Conservation (phyloP, 2,329 filamentous ascomycete genomes). For the Aspergillus jensenii region DNA sequence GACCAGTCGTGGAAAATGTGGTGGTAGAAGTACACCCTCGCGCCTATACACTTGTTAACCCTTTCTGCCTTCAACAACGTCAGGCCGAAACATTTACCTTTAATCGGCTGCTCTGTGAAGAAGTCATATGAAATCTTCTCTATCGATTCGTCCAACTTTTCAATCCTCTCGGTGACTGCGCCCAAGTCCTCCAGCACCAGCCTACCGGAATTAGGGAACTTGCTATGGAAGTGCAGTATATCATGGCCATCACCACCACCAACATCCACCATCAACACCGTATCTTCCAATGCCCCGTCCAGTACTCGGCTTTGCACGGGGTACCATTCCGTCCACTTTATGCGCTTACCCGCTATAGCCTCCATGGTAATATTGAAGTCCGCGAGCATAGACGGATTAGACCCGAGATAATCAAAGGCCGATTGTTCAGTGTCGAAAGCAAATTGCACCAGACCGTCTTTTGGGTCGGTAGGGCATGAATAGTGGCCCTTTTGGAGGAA, state of each 20-base stretch:
- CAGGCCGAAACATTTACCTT: neutral
- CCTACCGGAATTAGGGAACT: neutral
- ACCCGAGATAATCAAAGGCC: neutral
- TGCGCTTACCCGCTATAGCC: neutral
- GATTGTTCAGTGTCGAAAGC: neutral
- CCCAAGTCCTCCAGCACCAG: conserved; percentile 7
- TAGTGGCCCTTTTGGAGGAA: neutral
- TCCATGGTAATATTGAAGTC: conserved; percentile 10
- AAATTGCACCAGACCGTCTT: neutral
- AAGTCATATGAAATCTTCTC: conserved; percentile 6
- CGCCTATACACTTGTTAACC: neutral
- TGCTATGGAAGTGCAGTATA: neutral
- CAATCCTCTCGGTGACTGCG: neutral
- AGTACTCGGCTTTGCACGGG: conserved; percentile 6
- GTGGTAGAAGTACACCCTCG: conserved; percentile 23
- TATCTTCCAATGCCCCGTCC: neutral
- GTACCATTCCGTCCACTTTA: conserved; percentile 9
- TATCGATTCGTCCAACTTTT: neutral
- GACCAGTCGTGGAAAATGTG: conserved; percentile 34
- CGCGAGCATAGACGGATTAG: neutral
- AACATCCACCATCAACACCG: conserved; percentile 8
- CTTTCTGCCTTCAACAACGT: neutral
- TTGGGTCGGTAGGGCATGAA: neutral
- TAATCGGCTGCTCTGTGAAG: conserved; percentile 5
- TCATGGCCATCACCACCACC: conserved; percentile 9